Base-by-base conservation (phyloP, 106 monocot species). In the Allium cepa region DNA sequence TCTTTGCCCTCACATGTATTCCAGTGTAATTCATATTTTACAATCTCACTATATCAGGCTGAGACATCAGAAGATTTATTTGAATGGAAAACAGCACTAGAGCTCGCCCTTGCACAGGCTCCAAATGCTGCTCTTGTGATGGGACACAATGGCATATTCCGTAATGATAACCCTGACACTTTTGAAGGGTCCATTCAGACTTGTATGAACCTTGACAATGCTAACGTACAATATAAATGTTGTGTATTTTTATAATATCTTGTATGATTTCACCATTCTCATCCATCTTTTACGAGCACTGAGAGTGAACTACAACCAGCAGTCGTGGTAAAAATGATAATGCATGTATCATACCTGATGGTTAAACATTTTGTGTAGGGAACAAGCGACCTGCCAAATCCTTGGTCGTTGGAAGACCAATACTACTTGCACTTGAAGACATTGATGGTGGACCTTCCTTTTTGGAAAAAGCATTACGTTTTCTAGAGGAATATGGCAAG, bases 101-200 rank as follows among this genome's bases (percentile, higher is more conserved):
- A 97, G 59, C 79, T 78, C 68, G 96, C 96, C 64, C 78, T 97
- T 70, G 91, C 88, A 17, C 96, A 92, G 75, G 92, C 96, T 75
- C 96, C 96, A 68, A 97, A 84, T 88, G 91, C 96, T 74, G 92
- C 96, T 59, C 92, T 97, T 84, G 96, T 97, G 46, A 97, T 92
- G 83, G 96, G 96, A 46, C 88, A 92, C 74, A 97, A 97, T 86
- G 96, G 96, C 57, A 97, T 97, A 76, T 97, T 97, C 77, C 96
- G 96, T 63, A 97, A 92, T 63, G 96, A 97, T 36, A 97, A 79
- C 56, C 17, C 69, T 56, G 96, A 97, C 50, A 49, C 76, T 57
- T 97, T 84, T 71, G 96, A 97, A 69, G 92, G 91, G 68, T 86
- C 96, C 66, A 70, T 88, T 46, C 91, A 83, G 52, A 81, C 88